Base-by-base conservation (phyloP, 2,329 filamentous ascomycete genomes). In the Pseudogymnoascus sp. region DNA sequence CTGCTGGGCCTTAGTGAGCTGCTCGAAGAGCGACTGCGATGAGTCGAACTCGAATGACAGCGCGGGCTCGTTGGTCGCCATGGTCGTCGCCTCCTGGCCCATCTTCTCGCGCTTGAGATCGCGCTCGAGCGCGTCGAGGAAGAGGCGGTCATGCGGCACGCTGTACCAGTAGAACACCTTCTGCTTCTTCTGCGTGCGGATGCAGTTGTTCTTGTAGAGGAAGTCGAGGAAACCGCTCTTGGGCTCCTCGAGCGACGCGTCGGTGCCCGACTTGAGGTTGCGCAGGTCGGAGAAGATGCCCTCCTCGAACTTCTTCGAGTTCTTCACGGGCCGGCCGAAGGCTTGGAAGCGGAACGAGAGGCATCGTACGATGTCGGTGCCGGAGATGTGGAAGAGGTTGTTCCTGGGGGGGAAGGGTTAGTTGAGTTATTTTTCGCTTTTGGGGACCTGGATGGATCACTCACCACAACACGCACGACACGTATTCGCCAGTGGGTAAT, bases 101-200 rank as follows among this genome's bases (percentile, higher is more conserved):
- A 97, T 97, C 85, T 99, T 99, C 80, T 99, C 95, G 74, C 95
- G 87, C 87, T 99, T 99, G 74, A 99, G 79, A 74, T 99, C 95
- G 68, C 95, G 89, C 83, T 99, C 95, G 71, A 99, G 82, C 40
- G 95, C 95, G 79, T 99, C 95, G 70, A 99, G 87, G 79, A 99
- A 99, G 61, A 99, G 86, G 63, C 95, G 87, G 78, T 99, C 95
- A 76, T 99, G 95, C 1, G 95, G 95, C 59, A 99, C 95, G 80
- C 93, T 97, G 79, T 97, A 99, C 95, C 95, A 99, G 80, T 97
- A 99, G 74, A 99, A 99, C 69, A 99, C 95, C 82, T 99, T 99
- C 75, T 99, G 95, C 84, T 99, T 99, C 87, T 99, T 99, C 78
- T 99, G 95, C 38, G 95, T 99, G 71, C 95, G 88, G 71, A 99